Base-by-base conservation (phyloP, 805 yeast species). In the Zygotorulaspora sp. region DNA sequence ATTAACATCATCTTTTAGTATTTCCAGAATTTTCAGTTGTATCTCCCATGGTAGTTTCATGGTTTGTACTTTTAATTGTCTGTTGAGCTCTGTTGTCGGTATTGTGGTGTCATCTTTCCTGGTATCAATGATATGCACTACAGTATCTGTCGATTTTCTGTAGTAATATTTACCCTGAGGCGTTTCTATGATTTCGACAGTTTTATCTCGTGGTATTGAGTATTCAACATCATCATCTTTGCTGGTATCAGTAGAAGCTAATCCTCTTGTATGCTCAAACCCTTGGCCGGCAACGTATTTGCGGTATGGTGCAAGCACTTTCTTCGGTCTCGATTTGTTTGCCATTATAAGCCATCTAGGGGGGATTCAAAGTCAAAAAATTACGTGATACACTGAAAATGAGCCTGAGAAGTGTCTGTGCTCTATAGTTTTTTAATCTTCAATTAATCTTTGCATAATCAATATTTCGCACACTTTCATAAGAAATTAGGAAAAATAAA, bases 251-350 rank as follows among this genome's bases (percentile, higher is more conserved):
- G 48, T 52, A 6, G 55, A 59, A 41, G 17, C 48, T 21, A 75
- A 71, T 49, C 77, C 78, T 29, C 50, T 47, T 8, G 53, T 52
- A 20, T 47, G 50, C 6, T 46, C 54, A 36, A 31, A 74, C 40
- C 59, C 66, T 38, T 56, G 55, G 6, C 68, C 69, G 7, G 73
- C 77, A 6, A 75, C 87, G 58, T 85, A 86, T 60, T 80, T 74
- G 61, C 78, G 72, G 63, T 84, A 88, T 5, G 89, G 88, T 39
- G 88, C 87, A 45, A 80, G 78, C 32, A 74, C 68, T 70, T 88
- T 83, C 69, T 82, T 83, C 8, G 96, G 88, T 58, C 97, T 74
- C 54, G 89, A 66, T 62, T 87, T 88, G 63, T 88, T 88, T 22
- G 88, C 96, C 80, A 88, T 88, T 22, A 19, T 38, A 31, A 12